A percentile compares a stretch with the other conserved stretches of the same genome.
Conservation (phyloP, 768 basidiomycete genomes). For the Crucibulum laeve region DNA sequence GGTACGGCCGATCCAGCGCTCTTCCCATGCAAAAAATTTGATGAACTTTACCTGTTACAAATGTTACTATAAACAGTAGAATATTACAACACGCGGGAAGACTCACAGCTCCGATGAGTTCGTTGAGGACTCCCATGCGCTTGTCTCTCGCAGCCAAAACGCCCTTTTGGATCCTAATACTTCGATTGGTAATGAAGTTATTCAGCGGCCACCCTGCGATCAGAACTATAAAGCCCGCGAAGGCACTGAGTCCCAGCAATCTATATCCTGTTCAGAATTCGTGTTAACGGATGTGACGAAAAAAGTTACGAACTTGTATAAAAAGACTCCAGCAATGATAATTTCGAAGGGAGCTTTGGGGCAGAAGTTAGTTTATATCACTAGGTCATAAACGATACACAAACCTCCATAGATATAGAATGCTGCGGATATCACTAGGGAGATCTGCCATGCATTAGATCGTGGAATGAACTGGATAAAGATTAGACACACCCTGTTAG, state of each 20-base stretch:
- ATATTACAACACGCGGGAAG: not conserved
- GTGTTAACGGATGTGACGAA: not conserved
- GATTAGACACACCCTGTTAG: slow-evolving; percentile 39
- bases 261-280: slow-evolving; percentile 13
- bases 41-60: slow-evolving; percentile 65
- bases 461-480: not conserved
- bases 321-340: slow-evolving; percentile 62
- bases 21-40: slow-evolving; percentile 84
- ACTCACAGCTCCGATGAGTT: slow-evolving; percentile 65
- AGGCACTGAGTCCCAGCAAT: slow-evolving; percentile 65
- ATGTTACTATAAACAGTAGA: not conserved
- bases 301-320: slow-evolving; percentile 59
- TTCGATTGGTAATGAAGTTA: slow-evolving; percentile 55
- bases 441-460: slow-evolving; percentile 25
- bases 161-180: slow-evolving; percentile 58
- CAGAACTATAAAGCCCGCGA: slow-evolving; percentile 70
- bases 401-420: slow-evolving; percentile 69
- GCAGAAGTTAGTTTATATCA: not conserved
- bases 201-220: slow-evolving; percentile 70
- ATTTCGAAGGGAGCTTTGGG: slow-evolving; percentile 69
- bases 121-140: slow-evolving; percentile 74
- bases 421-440: slow-evolving; percentile 46
- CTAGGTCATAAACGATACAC: slow-evolving; percentile 10
- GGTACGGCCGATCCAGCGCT: slow-evolving; percentile 67
- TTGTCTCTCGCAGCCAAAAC: slow-evolving; percentile 62